Evolutionary conservation across 208 protist genomes (phyloP).

Genomic region (Leishmania lainsoni): DNA sequence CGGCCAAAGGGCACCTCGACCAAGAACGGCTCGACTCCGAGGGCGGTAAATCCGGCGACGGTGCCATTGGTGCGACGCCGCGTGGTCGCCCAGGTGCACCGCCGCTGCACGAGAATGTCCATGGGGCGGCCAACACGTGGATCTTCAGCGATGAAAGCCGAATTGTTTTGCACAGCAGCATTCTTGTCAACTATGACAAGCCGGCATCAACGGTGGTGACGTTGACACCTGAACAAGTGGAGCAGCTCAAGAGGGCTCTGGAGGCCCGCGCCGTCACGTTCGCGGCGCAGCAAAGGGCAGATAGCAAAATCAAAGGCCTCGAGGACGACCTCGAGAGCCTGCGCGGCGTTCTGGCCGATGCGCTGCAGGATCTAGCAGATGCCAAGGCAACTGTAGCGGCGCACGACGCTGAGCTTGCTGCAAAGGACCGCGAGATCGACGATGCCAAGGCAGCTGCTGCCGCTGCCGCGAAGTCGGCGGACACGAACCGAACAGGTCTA

Average conservation of each 20-base stretch:
- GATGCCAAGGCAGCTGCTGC: conserved; percentile 7
- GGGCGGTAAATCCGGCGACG: neutral
- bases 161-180: conserved; percentile 23
- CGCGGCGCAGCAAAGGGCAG: conserved; percentile 32
- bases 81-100: conserved; percentile 21
- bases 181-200: conserved; percentile 45
- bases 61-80: neutral
- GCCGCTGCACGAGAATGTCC: conserved; percentile 23
- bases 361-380: conserved; percentile 30
- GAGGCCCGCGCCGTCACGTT: conserved; percentile 23
- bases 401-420: conserved; percentile 17
- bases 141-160: conserved; percentile 16
- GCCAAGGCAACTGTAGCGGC: conserved; percentile 24
- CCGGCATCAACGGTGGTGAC: conserved; percentile 34
- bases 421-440: conserved; percentile 25
- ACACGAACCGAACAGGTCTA: neutral
- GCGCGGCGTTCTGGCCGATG: conserved; percentile 33
- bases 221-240: conserved; percentile 41
- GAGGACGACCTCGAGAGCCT: conserved; percentile 34
- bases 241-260: conserved; percentile 34
- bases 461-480: neutral
- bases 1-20: neutral
- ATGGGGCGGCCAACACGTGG: conserved; percentile 19
- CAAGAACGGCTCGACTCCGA: neutral
- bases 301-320: conserved; percentile 24